Percentiles rank a stretch among this genome's conserved stretches.
These are phyloP conservation scores for Pseudogymnoascus sp. DNA, from an alignment of 2,329 filamentous ascomycete genomes.

Conservation along the genomic window DNA sequence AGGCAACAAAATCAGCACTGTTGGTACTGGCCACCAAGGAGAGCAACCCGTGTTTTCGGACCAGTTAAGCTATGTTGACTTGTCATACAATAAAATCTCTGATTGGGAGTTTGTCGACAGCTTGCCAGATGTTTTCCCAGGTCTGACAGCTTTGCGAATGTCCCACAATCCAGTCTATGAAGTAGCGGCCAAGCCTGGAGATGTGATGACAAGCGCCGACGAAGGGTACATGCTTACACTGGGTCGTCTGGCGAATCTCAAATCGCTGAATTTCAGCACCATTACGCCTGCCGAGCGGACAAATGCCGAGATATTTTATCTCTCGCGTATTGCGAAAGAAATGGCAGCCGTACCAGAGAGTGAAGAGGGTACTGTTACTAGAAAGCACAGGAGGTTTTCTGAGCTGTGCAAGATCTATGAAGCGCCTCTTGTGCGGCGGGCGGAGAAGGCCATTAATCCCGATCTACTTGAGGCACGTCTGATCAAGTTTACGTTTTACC, in stretches of 20 bases:
- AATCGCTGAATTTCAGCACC: conserved; percentile 63
- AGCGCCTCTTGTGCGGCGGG: conserved; percentile 55
- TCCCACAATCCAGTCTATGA: conserved; percentile 77
- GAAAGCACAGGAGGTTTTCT: conserved; percentile 61
- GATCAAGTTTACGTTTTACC: conserved; percentile 54
- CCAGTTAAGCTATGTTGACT: conserved; percentile 50
- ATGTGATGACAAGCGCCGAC: conserved; percentile 51
- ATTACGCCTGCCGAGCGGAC: conserved; percentile 68
- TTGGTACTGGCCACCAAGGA: not conserved
- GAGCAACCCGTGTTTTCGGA: conserved; percentile 16
- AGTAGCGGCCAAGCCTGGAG: conserved; percentile 30
- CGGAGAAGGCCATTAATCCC: conserved; percentile 53
- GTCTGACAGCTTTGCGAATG: conserved; percentile 67
- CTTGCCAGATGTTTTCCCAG: conserved; percentile 62
- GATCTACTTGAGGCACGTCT: conserved; percentile 77
- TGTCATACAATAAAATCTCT: conserved; percentile 64
- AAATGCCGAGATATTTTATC: conserved; percentile 91
- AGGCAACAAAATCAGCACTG: conserved; percentile 57
- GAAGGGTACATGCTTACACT: conserved; percentile 86
- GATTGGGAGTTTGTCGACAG: conserved; percentile 69
- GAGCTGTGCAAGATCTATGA: conserved; percentile 73
- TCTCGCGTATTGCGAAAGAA: conserved; percentile 74
- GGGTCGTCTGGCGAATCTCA: conserved; percentile 62
- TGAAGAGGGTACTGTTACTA: conserved; percentile 48
- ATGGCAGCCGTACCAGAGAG: conserved; percentile 52